phyloP scores from a whole-genome alignment of 345 rosid genomes.

The Ailanthus altissimus region DNA sequence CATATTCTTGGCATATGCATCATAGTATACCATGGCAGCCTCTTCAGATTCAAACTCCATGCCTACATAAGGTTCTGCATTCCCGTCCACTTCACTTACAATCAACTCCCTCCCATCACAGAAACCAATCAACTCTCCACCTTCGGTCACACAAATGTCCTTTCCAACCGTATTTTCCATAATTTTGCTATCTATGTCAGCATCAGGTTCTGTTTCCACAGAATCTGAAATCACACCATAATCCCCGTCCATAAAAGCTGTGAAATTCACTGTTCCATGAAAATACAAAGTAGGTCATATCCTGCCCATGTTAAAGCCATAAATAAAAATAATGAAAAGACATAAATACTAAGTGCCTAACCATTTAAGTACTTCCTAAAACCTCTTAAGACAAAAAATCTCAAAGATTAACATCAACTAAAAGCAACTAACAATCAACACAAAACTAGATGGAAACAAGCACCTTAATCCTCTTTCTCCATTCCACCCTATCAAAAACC shows the following conservation, averaged over 20 bases:
- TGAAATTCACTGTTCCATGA: constrained; percentile 6
- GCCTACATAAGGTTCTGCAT: constrained; percentile 33
- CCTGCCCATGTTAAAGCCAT: not conserved
- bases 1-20: constrained; percentile 39
- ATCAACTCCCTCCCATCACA: constrained; percentile 17
- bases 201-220: not conserved
- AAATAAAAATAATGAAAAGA: not conserved
- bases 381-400: not conserved
- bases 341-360: not conserved
- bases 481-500: not conserved
- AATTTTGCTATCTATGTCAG: constrained; percentile 5
- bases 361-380: not conserved
- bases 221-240: constrained; percentile 12
- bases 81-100: constrained; percentile 4
- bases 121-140: constrained; percentile 18
- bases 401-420: not conserved
- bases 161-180: not conserved
- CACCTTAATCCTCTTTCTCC: not conserved
- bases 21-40: constrained; percentile 45
- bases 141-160: constrained; percentile 1
- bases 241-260: constrained; percentile 3
- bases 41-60: constrained; percentile 51
- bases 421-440: not conserved
- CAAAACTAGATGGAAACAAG: not conserved
- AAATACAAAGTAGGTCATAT: not conserved